Base-by-base conservation (phyloP, 2,329 filamentous ascomycete genomes). In the Sporothrix dimorphospora region DNA sequence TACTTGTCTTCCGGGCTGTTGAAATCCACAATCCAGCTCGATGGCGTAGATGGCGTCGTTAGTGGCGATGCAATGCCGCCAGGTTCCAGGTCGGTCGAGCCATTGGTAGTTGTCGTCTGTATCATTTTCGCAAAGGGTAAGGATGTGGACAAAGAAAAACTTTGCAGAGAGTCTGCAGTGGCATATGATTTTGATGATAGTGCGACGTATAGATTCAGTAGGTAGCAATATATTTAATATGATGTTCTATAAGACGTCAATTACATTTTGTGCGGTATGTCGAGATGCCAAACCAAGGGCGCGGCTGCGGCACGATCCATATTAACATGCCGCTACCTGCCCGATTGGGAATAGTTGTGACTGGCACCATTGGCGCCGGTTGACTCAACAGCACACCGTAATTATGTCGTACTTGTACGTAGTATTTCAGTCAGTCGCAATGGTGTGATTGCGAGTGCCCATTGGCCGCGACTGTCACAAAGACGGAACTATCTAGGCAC, bases 201-300 rank as follows among this genome's bases (percentile, higher is more conserved):
- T n/a, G n/a, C n/a, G n/a, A n/a, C n/a, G n/a, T n/a, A n/a, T n/a
- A n/a, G n/a, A n/a, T n/a, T n/a, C n/a, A n/a, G n/a, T n/a, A n/a
- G n/a, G n/a, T n/a, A n/a, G n/a, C n/a, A n/a, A n/a, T n/a, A n/a
- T n/a, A n/a, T n/a, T 6, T 16, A 19, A 47, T 5, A 16, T 16
- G n/a, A 47, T n/a, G 49, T 6, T 24, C 12, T 53, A 63, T 63
- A 42, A 24, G 57, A 63, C 27, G 38, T 12, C 38, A 40, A 42
- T 53, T 24, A 12, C 57, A 21, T 24, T 21, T 57, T 16, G 55
- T 40, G 34, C 57, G 9, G 7, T n/a, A 40, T 21, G 34, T 21
- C 30, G 19, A 61, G 16, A 61, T 61, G 57, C 57, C 57, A 61
- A 61, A 21, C 34, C 57, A 61, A 61, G 57, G 57, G 57, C 57